Base-by-base conservation (phyloP, 805 yeast species). In the Candida nitratophila region DNA sequence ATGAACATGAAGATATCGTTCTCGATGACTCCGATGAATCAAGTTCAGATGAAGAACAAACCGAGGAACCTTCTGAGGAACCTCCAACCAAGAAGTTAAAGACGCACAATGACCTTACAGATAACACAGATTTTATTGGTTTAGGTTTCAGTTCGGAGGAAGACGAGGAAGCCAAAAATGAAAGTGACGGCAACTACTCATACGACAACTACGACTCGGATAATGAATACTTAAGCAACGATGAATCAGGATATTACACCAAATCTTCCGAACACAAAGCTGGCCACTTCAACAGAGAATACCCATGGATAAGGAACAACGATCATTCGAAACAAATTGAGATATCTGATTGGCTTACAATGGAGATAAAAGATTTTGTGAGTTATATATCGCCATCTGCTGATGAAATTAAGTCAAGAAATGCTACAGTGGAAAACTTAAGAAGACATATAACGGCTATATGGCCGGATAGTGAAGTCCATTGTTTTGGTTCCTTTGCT, bases 401-500 rank as follows among this genome's bases (percentile, higher is more conserved):
- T 36, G 76, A 70, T 15, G 98, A 91, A 54, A 83, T 86, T 45
- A 60, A 67, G 37, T 65, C 74, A 4, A 77, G 98, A 57, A 83
- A 86, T 51, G 61, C 61, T 5, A 81, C 86, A 2, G 83, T 91
- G 24, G 62, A 69, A 32, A 71, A 76, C 42, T 65, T 93, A 29
- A 77, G 83, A 49, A 57, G 61, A 7, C 71, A 77, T 42, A 69
- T 77, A 1, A 63, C 68, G 6, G 58, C 63, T 2, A 66, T 82
- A 43, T 91, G 97, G 96, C 80, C 81, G 1, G 85, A 79, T 48
- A 80, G 91, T 15, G 84, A 82, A 45, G 77, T 85, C 4, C 82
- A 82, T 49, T 95, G 90, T 8, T 91, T 93, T 68, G 99, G 99
- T 0, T 90, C 97, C 0, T 86, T 78, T 61, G 96, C 98, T 0